phyloP scores from a whole-genome alignment of 108 stramenopile genomes.

The Nannochloropsis oceanica region DNA sequence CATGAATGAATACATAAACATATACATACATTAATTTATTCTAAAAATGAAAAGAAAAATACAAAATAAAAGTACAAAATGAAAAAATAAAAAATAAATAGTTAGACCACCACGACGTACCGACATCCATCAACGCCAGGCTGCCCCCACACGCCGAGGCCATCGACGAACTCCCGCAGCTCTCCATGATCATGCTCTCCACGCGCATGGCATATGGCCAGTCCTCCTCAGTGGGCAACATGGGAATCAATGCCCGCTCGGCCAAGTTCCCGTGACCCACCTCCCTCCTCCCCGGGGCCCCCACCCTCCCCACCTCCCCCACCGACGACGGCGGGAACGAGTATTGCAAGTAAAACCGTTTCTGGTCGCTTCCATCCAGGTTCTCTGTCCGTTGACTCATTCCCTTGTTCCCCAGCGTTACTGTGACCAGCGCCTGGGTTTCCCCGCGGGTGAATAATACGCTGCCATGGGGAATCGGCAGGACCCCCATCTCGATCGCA shows the following conservation, averaged over 20 bases:
- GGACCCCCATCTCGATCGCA: conserved; percentile 37
- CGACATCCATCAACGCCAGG: conserved; percentile 68
- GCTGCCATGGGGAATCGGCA: conserved; percentile 62
- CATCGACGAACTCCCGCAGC: conserved; percentile 62
- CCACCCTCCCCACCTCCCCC: conserved; percentile 72
- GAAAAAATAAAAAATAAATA: conserved; percentile 48
- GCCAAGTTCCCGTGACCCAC: conserved; percentile 63
- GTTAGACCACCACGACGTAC: conserved; percentile 27
- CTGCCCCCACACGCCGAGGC: conserved; percentile 74
- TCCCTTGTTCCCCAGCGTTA: conserved; percentile 51
- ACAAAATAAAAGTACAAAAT: conserved; percentile 57
- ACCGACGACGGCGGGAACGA: conserved; percentile 83
- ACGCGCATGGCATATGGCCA: conserved; percentile 68
- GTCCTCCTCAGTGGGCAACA: conserved; percentile 42
- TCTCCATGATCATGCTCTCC: conserved; percentile 54
- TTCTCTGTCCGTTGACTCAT: conserved; percentile 77
- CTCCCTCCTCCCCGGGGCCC: conserved; percentile 65
- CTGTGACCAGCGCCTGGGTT: conserved; percentile 73
- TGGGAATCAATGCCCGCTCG: conserved; percentile 55
- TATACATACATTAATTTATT: conserved; percentile 66
- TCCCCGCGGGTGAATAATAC: conserved; percentile 85
- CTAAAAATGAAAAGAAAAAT: conserved; percentile 60
- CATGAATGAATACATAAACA: conserved; percentile 42
- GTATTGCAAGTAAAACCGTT: conserved; percentile 84
- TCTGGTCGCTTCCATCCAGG: conserved; percentile 57